Base-by-base conservation (phyloP, 148 eudicot genomes). In the Nepenthes mirabilis region DNA sequence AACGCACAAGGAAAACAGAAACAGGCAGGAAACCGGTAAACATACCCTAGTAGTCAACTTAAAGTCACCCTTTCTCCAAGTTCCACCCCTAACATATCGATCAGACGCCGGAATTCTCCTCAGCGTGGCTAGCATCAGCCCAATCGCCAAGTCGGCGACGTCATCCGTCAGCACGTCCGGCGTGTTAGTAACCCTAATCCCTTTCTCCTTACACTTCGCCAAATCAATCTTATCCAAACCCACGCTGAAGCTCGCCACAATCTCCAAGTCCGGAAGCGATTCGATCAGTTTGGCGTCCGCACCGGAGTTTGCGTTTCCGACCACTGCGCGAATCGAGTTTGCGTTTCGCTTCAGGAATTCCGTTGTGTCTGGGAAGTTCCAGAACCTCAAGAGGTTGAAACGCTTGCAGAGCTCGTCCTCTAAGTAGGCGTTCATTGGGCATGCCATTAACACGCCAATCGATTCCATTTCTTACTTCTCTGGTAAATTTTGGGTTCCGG, bases 81-180 rank as follows among this genome's bases (percentile, higher is more conserved):
- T 56, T 33, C 99, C 99, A 54, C 72, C 67, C 68, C 89, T 68
- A 37, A 89, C 96, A 76, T 79, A 86, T 49, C 68, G 76, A 84
- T 93, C 99, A 62, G 78, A 75, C 69, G 63, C 78, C 37, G 85
- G 82, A 55, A 93, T 70, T 74, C 79, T 52, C 61, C 98, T 68
- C 50, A 86, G 47, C 56, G 77, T 77, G 36, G 91, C 65, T 68
- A 91, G 52, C 67, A 82, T 81, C 72, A 91, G 65, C 43, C 82
- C 96, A 48, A 91, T 72, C 2, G 94, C 97, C 68, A 85, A 55
- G 58, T 91, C 96, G 12, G 96, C 96, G 48, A 86, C 98, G 60
- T 85, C 94, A 14, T 93, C 96, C 37, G 98, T 93, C 65, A 93
- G 62, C 36, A 93, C 94, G 66, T 88, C 96, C 0, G 96, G 98